Conservation (phyloP, 73 alveolate species). For the Paramecium sexaurelia region DNA sequence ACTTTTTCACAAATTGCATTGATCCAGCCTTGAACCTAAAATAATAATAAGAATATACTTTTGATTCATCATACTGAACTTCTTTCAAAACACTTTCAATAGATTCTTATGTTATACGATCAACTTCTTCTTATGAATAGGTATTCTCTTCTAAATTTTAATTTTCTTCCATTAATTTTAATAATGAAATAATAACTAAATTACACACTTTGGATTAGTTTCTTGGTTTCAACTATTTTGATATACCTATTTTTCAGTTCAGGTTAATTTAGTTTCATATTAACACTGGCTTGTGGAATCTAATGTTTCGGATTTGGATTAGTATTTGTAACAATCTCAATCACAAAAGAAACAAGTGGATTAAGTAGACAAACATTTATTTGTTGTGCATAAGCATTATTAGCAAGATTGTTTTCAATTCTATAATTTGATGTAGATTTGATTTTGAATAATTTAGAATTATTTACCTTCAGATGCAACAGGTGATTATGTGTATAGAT, state of each 20-base stretch:
- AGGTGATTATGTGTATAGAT: conserved; percentile 68
- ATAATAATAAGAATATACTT: neutral
- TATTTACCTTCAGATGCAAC: conserved; percentile 70
- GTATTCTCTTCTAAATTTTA: conserved; percentile 53
- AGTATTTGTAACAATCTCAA: conserved; percentile 11
- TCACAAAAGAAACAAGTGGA: conserved; percentile 60
- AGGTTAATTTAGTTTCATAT: conserved; percentile 59
- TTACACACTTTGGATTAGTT: conserved; percentile 40
- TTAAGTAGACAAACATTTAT: conserved; percentile 71
- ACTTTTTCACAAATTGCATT: conserved; percentile 38
- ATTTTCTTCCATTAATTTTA: conserved; percentile 50
- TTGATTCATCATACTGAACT: conserved; percentile 34
- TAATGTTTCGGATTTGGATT: conserved; percentile 66
- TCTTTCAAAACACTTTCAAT: conserved; percentile 32
- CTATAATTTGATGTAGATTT: conserved; percentile 55
- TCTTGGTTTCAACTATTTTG: conserved; percentile 4
- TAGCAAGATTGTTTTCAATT: conserved; percentile 67
- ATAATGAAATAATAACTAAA: neutral
- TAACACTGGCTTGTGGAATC: conserved; percentile 57
- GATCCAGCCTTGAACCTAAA: conserved; percentile 40
- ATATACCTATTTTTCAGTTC: conserved; percentile 60
- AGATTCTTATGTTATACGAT: neutral
- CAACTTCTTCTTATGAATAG: conserved; percentile 57
- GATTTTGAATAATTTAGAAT: neutral
- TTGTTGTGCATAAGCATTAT: conserved; percentile 67